phyloP scores from a whole-genome alignment of 1,284 basidiomycete species.

The Crocinoboletus sp. region DNA sequence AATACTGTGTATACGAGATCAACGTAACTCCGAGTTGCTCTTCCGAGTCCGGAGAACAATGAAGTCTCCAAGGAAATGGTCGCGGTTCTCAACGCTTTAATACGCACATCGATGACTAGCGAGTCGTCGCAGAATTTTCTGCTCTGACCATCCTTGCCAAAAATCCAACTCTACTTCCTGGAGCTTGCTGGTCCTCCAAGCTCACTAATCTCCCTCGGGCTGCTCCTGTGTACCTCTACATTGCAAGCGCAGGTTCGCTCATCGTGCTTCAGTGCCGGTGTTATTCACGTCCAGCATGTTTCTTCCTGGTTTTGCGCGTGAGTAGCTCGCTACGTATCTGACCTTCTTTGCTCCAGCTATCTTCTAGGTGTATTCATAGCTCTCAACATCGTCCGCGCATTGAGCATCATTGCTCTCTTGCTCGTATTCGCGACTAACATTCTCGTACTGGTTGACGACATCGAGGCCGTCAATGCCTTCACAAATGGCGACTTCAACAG shows the following conservation, averaged over 20 bases:
- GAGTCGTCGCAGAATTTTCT: not conserved
- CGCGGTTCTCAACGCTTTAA: constrained; percentile 6
- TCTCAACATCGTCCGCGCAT: constrained; percentile 69
- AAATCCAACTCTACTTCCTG: not conserved
- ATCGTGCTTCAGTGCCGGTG: not conserved
- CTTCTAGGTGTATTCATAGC: constrained; percentile 62
- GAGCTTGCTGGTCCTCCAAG: constrained; percentile 29
- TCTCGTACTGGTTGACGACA: constrained; percentile 73
- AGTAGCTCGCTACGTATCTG: constrained; percentile 22
- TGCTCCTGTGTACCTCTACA: constrained; percentile 2
- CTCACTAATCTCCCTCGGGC: constrained; percentile 8
- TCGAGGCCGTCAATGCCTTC: constrained; percentile 71
- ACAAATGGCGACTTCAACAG: constrained; percentile 35
- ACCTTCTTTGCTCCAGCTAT: not conserved
- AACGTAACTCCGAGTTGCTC: constrained; percentile 1
- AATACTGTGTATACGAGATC: constrained; percentile 1
- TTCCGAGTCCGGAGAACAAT: constrained; percentile 29
- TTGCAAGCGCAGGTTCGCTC: constrained; percentile 28
- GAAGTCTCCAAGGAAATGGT: constrained; percentile 26
- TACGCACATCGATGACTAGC: not conserved
- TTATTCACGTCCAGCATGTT: constrained; percentile 27
- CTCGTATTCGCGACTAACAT: constrained; percentile 77
- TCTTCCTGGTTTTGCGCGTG: constrained; percentile 47
- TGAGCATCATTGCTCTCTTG: constrained; percentile 75
- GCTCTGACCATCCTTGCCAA: constrained; percentile 1